Evolutionary conservation across 2,329 filamentous ascomycete genomes (phyloP).

Genomic region (Fusarium armeniacum): DNA sequence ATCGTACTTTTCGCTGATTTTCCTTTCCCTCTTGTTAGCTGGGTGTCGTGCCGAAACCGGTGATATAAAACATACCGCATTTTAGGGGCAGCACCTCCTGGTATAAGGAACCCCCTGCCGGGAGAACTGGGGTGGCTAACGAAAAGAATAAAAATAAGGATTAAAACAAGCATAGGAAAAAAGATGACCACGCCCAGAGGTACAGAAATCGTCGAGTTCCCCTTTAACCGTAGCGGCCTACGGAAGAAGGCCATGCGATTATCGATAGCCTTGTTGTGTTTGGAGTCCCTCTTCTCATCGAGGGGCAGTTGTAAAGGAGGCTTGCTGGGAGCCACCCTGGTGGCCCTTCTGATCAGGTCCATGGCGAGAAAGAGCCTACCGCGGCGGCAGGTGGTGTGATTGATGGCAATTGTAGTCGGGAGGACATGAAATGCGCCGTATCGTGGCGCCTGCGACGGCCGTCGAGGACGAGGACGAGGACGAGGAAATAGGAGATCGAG

Average conservation of each 20-base stretch:
- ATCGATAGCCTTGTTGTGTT: conserved; percentile 58
- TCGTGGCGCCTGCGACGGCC: conserved; percentile 46
- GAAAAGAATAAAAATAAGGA: conserved; percentile 91
- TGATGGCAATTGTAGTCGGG: conserved; percentile 51
- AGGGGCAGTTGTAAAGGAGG: conserved; percentile 60
- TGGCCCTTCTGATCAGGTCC: conserved; percentile 71
- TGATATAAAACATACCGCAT: conserved; percentile 76
- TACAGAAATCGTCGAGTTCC: conserved; percentile 92
- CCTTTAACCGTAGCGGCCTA: conserved; percentile 87
- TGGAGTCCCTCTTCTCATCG: conserved; percentile 64
- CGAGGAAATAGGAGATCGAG: conserved; percentile 32
- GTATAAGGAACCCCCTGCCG: conserved; percentile 82
- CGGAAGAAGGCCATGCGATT: conserved; percentile 82
- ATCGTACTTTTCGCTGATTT: conserved; percentile 97
- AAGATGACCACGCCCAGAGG: conserved; percentile 92
- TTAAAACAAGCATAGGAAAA: conserved; percentile 91
- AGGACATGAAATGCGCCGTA: conserved; percentile 49
- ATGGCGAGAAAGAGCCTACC: conserved; percentile 57
- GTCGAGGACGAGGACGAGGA: conserved; percentile 36
- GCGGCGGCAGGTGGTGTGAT: conserved; percentile 58
- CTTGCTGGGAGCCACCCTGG: conserved; percentile 62
- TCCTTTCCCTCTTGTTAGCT: conserved; percentile 67
- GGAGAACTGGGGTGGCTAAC: conserved; percentile 87
- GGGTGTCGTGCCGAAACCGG: background rate
- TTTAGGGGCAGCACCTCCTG: conserved; percentile 86